These are phyloP conservation scores for Colletotrichum spaethianum DNA, from an alignment of 2,329 filamentous ascomycete genomes.

Conservation along the genomic window DNA sequence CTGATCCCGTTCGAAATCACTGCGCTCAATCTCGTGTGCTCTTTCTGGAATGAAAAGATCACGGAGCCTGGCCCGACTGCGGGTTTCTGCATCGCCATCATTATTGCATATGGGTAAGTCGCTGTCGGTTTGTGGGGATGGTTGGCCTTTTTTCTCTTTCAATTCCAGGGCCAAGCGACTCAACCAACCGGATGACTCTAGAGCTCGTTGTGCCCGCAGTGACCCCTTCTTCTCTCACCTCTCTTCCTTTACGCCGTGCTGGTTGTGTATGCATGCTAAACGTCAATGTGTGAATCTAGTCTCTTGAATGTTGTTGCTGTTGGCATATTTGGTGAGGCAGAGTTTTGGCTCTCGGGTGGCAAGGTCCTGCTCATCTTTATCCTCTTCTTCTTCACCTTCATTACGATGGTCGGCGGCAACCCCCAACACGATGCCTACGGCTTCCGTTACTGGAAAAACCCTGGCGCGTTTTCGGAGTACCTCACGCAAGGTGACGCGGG, in stretches of 20 bases:
- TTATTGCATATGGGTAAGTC: constrained; percentile 41
- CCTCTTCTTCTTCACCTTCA: constrained; percentile 75
- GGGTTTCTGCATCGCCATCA: constrained; percentile 44
- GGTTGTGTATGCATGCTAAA: constrained; percentile 39
- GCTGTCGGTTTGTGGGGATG: background rate
- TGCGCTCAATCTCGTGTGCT: constrained; percentile 44
- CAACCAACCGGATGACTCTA: constrained; percentile 14
- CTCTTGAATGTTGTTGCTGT: constrained; percentile 42
- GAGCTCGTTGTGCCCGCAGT: constrained; percentile 29
- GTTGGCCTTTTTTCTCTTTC: constrained; percentile 21
- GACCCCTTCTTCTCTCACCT: background rate
- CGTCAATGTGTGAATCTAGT: constrained; percentile 38
- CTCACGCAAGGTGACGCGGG: constrained; percentile 68
- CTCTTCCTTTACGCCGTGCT: background rate
- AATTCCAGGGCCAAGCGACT: constrained; percentile 25
- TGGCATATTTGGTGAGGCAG: constrained; percentile 66
- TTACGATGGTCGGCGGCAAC: constrained; percentile 48
- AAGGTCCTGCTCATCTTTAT: constrained; percentile 70
- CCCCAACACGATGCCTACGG: constrained; percentile 46
- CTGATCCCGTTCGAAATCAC: constrained; percentile 54
- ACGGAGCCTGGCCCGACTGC: constrained; percentile 41
- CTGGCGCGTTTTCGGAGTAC: constrained; percentile 40
- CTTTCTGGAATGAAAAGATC: constrained; percentile 44
- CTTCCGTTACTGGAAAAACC: constrained; percentile 41
- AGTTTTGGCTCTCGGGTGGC: constrained; percentile 70